Conservation (phyloP, 768 basidiomycete genomes). For the Nidularia pulvinata region DNA sequence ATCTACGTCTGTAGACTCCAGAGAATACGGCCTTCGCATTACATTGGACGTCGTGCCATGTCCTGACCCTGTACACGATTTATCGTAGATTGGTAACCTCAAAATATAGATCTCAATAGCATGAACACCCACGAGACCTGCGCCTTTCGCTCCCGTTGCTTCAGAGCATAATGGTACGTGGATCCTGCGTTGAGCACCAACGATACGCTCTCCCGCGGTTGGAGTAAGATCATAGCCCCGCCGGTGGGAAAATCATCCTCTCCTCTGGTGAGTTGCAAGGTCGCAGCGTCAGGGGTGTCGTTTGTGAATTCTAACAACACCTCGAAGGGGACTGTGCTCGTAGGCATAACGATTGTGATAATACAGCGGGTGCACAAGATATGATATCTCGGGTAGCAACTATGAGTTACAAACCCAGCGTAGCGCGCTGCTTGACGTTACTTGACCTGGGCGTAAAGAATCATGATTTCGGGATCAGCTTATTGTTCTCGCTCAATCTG, state of each 20-base stretch:
- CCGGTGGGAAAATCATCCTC: slow-evolving; percentile 17
- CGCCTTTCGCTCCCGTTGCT: slow-evolving; percentile 32
- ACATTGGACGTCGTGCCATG: slow-evolving; percentile 43
- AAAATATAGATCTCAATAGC: neutral
- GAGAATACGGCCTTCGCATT: slow-evolving; percentile 23
- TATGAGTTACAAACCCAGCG: too few relatives aligned
- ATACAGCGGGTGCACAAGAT: too few relatives aligned
- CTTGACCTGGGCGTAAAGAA: too few relatives aligned
- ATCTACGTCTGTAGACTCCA: slow-evolving; percentile 10
- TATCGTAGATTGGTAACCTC: neutral
- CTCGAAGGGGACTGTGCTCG: slow-evolving; percentile 52
- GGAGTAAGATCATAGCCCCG: slow-evolving; percentile 35
- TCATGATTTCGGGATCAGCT: slow-evolving; percentile 15
- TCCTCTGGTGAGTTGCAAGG: slow-evolving; percentile 33
- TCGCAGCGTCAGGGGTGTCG: slow-evolving; percentile 36
- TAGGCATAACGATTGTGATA: slow-evolving; percentile 28
- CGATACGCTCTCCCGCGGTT: slow-evolving; percentile 37
- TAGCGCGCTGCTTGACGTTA: too few relatives aligned
- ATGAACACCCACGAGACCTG: slow-evolving; percentile 40
- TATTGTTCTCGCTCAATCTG: slow-evolving; percentile 28
- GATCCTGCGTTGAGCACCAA: slow-evolving; percentile 48
- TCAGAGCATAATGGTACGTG: slow-evolving; percentile 45
- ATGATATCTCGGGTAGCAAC: too few relatives aligned
- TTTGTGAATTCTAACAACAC: slow-evolving; percentile 51
- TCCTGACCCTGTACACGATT: slow-evolving; percentile 28